Conservation (phyloP, 768 basidiomycete species). For the Suillus paluster region DNA sequence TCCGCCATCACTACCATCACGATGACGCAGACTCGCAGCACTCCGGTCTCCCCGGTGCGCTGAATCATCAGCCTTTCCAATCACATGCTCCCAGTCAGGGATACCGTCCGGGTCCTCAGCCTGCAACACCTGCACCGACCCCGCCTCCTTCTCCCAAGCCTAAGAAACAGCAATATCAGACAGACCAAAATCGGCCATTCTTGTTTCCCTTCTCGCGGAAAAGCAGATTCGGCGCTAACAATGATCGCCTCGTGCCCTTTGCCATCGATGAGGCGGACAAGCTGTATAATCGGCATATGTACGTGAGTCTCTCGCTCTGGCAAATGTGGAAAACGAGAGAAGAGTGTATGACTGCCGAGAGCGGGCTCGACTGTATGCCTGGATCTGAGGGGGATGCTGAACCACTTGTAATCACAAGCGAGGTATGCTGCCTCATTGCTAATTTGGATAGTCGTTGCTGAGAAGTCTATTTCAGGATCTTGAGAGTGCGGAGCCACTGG, state of each 20-base stretch:
- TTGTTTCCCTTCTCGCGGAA: slow-evolving; percentile 91
- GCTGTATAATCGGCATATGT: slow-evolving; percentile 88
- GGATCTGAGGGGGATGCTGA: slow-evolving; percentile 64
- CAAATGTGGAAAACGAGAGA: slow-evolving; percentile 97
- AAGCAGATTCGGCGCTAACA: slow-evolving; percentile 50
- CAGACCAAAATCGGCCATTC: slow-evolving; percentile 92
- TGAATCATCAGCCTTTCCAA: slow-evolving; percentile 40
- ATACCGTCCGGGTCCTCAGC: slow-evolving; percentile 55
- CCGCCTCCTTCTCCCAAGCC: slow-evolving; percentile 86
- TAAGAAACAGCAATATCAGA: slow-evolving; percentile 99
- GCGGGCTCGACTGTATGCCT: slow-evolving; percentile 83
- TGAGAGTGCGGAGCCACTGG: slow-evolving; percentile 65
- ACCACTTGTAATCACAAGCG: slow-evolving; percentile 50
- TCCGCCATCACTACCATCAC: slow-evolving; percentile 94
- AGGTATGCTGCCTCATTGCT: slow-evolving; percentile 34
- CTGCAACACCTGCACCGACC: slow-evolving; percentile 89
- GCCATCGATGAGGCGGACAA: slow-evolving; percentile 96
- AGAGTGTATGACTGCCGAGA: slow-evolving; percentile 93
- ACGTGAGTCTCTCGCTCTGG: slow-evolving; percentile 83
- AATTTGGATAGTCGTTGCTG: slow-evolving; percentile 5
- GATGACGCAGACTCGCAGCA: slow-evolving; percentile 64
- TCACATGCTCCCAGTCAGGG: slow-evolving; percentile 34
- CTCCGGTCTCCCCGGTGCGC: slow-evolving; percentile 41
- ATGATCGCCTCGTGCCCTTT: slow-evolving; percentile 82
- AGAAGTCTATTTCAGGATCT: slow-evolving; percentile 47